Percentiles rank a stretch among this genome's conserved stretches.
phyloP scores from a whole-genome alignment of 1,284 basidiomycete genomes.

The Ustilago tritici region DNA sequence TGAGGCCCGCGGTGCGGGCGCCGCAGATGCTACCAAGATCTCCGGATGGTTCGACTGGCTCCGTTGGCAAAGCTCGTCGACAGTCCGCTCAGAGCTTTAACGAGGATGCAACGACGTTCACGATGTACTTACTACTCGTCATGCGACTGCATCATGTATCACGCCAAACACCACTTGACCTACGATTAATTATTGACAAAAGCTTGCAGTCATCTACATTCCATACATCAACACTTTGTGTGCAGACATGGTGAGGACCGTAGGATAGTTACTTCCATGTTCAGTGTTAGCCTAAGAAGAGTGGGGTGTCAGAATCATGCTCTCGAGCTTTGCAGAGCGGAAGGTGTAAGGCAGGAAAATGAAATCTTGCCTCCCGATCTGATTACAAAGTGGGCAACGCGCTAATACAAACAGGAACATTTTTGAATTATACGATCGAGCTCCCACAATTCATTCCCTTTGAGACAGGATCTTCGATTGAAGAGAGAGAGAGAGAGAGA shows the following conservation, averaged over 20 bases:
- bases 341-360: not conserved
- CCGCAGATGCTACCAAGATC: constrained; percentile 30
- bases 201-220: constrained; percentile 10
- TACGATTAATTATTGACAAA: not conserved
- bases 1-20: constrained; percentile 18
- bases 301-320: not conserved
- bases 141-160: not conserved
- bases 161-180: constrained; percentile 3
- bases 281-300: not conserved
- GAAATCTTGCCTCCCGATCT: not conserved
- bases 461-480: not conserved
- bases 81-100: constrained; percentile 31
- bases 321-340: not conserved
- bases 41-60: constrained; percentile 50
- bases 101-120: not conserved
- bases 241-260: not conserved
- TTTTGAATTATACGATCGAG: not conserved
- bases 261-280: not conserved
- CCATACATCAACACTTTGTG: not conserved
- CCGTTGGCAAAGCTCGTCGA: constrained; percentile 43
- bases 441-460: not conserved
- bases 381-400: not conserved
- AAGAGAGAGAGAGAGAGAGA: not conserved
- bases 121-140: not conserved
- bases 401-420: not conserved